Base-by-base conservation (phyloP, 2,329 filamentous ascomycete genomes). In the Scedosporium apiospermum region DNA sequence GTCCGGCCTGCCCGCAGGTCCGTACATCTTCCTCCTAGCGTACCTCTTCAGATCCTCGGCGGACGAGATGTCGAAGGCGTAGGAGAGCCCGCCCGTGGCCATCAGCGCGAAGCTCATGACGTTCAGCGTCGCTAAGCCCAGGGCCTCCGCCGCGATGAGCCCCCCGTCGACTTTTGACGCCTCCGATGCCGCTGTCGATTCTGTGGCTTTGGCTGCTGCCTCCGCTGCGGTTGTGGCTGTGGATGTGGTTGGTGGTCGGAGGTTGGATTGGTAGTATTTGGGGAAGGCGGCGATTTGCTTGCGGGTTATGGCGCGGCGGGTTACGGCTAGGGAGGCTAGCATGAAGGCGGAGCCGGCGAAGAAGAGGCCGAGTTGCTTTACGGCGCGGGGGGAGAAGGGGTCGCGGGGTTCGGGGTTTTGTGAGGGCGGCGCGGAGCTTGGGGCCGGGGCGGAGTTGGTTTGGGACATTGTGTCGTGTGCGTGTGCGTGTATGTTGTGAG, bases 81-180 rank as follows among this genome's bases (percentile, higher is more conserved):
- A 96, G 65, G 90, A 79, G 10, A 87, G 73, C 0, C 88, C 91
- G 3, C 93, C 95, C 0, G 84, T 81, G 7, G 82, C 75, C 81
- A 96, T 85, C 72, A 96, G 85, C 0, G 82, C 87, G 59, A 95
- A 83, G 68, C 87, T 89, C 38, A 87, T 70, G 12, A 95, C 90
- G 69, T 96, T 96, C 68, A 97, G 81, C 0, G 93, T 96, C 0
- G 93, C 95, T 42, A 97, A 78, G 58, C 88, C 89, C 23, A 99
- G 78, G 0, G 93, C 93, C 74, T 96, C 89, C 41, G 89, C 76
- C 0, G 93, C 93, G 66, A 97, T 88, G 46, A 89, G 72, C 1
- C 85, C 81, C 6, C 87, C 86, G 69, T 88, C 88, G 30, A 85
- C 80, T 55, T 78, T 57, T 21, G 57, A 60, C 18, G 58, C 6